Evolutionary conservation across 495 filamentous ascomycete species (phyloP), one percentile per base, ranked within the genome.

Genomic region (Neurospora sp.): DNA sequence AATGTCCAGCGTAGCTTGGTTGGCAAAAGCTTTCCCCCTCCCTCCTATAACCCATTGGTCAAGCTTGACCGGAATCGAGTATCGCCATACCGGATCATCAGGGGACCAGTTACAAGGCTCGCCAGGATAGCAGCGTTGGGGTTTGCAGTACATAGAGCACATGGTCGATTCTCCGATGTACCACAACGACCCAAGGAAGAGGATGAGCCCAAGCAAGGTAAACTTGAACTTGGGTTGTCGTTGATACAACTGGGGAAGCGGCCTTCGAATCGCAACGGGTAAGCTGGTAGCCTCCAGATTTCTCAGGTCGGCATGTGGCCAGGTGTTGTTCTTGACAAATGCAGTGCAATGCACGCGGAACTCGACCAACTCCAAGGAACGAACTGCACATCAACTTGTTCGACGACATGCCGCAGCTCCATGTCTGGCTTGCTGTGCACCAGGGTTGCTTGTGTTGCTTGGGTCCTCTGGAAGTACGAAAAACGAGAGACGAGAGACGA

Each of bases 111-210:
- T 73, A 72, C 82, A 85, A 8, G 82, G 80, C 7, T 77, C 28
- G n/a, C 76, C 78, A 0, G 89, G 78, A 11, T 80, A 81, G 73
- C 85, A 87, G 81, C 75, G 87, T 72, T 43, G 81, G 0, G 89
- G 86, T 70, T 89, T 88, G 80, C 88, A 90, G 79, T 88, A 93
- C n/a, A 82, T 77, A 54, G 83, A 84, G 77, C 88, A 90, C 85
- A 91, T 89, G 13, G 83, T 80, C 0, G 85, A 86, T 76, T 94
- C 92, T 17, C 85, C 81, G 39, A 87, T 74, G 71, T 87, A 90
- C 88, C 90, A 92, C 31, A 81, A 71, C 5, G 84, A 78, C 9
- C 85, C 76, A 5, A 89, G 69, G 15, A 89, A 73, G 10, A 83
- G 74, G 5, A 86, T 69, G 73, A 89, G 80, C 17, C 90, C 90